Conservation (phyloP, 306 rosid species). For the Vigna hirtella region DNA sequence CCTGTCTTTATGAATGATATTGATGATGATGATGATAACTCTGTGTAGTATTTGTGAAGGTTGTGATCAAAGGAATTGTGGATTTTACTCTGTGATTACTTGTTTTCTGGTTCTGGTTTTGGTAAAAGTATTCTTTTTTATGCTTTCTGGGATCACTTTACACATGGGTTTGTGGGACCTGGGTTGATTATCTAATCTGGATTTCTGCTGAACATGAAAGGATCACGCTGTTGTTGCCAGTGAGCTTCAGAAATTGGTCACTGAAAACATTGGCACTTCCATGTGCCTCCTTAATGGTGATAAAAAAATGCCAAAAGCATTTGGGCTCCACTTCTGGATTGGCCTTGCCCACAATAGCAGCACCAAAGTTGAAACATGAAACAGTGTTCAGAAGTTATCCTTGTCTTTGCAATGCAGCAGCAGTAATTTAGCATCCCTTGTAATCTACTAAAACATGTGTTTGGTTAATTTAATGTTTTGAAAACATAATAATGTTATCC, state of each 20-base stretch:
- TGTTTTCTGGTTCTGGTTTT: no score
- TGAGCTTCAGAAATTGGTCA: conserved; percentile 39
- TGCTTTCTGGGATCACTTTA: not conserved
- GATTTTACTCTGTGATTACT: conserved; percentile 30
- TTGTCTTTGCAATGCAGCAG: not conserved
- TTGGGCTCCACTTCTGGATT: conserved; percentile 46
- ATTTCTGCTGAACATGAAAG: conserved; percentile 13
- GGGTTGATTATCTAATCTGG: not conserved
- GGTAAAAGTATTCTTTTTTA: not conserved
- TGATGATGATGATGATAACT: no score
- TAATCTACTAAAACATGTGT: not conserved
- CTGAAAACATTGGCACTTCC: conserved; percentile 35
- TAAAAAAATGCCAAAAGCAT: conserved; percentile 5
- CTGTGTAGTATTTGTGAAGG: not conserved
- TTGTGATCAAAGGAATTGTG: conserved; percentile 41
- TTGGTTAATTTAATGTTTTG: not conserved
- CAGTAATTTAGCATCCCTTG: not conserved
- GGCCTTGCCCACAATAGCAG: conserved; percentile 8
- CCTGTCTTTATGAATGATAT: no score
- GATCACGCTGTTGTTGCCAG: conserved; percentile 24
- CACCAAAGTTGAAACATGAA: conserved; percentile 12
- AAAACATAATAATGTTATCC: not conserved
- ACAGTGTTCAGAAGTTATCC: not conserved
- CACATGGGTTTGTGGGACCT: conserved; percentile 42
- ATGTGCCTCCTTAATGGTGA: conserved; percentile 44